phyloP scores from a whole-genome alignment of 2,329 filamentous ascomycete genomes.

The Colletotrichum australisinense region DNA sequence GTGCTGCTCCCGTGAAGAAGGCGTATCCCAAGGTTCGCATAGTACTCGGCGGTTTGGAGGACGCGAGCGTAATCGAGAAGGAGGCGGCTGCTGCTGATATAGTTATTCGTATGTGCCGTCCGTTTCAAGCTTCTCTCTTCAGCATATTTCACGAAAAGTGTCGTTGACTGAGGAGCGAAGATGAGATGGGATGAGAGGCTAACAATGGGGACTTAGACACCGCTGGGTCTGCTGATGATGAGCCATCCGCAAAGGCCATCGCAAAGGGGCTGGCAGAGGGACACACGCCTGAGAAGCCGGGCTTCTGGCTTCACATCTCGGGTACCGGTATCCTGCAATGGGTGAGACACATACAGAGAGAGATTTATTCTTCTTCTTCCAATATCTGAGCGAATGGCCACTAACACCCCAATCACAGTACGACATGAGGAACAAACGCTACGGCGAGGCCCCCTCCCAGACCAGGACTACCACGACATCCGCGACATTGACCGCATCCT shows the following conservation, averaged over 20 bases:
- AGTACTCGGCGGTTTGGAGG: conserved; percentile 60
- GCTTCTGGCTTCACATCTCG: conserved; percentile 62
- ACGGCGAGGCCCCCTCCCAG: conserved; percentile 54
- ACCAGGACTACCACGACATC: conserved; percentile 68
- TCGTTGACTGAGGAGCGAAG: background rate
- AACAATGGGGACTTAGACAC: conserved; percentile 50
- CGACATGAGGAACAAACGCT: conserved; percentile 54
- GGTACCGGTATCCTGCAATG: conserved; percentile 61
- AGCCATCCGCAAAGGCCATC: conserved; percentile 55
- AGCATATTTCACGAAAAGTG: too few species aligned
- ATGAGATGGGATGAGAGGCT: background rate
- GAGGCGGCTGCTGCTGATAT: conserved; percentile 63
- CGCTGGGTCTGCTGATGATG: conserved; percentile 59
- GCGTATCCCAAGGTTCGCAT: conserved; percentile 58
- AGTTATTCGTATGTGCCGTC: conserved; percentile 55
- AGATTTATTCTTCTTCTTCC: too few species aligned
- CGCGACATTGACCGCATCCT: conserved; percentile 66
- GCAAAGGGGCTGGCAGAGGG: conserved; percentile 56
- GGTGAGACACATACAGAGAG: conserved; percentile 17
- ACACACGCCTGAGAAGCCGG: conserved; percentile 56
- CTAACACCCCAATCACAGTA: conserved; percentile 42
- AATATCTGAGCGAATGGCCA: too few species aligned
- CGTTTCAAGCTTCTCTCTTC: too few species aligned
- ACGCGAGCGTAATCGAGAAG: conserved; percentile 58
- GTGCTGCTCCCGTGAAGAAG: conserved; percentile 54